phyloP scores from a whole-genome alignment of 2,329 filamentous ascomycete species.

The Penicillium janthinellum region DNA sequence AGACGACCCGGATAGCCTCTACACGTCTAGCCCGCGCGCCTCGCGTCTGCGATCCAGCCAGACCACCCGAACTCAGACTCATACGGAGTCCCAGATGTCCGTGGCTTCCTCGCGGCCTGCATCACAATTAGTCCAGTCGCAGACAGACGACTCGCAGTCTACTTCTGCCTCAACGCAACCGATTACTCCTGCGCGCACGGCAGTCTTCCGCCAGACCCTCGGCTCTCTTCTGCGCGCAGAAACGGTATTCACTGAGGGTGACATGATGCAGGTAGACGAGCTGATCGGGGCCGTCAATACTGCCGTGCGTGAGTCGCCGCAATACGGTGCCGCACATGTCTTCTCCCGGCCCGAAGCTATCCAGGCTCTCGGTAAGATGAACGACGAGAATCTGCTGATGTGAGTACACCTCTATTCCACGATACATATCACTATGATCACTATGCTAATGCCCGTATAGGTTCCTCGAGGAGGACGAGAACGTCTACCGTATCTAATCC shows the following conservation, averaged over 20 bases:
- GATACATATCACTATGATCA: conserved; percentile 41
- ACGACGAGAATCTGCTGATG: conserved; percentile 89
- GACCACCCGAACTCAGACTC: conserved; percentile 45
- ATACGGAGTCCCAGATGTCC: conserved; percentile 60
- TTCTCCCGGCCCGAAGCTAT: conserved; percentile 75
- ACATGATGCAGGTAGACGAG: conserved; percentile 73
- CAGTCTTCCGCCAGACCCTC: conserved; percentile 75
- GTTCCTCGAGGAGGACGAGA: conserved; percentile 56
- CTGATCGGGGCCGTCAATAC: conserved; percentile 80
- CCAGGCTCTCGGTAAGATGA: conserved; percentile 76
- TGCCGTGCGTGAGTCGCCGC: conserved; percentile 55
- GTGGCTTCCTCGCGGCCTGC: conserved; percentile 78
- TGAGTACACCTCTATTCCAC: conserved; percentile 53
- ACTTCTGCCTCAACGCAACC: conserved; percentile 45
- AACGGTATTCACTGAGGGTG: conserved; percentile 73
- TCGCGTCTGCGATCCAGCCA: conserved; percentile 39
- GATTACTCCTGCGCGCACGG: conserved; percentile 61
- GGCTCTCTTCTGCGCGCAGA: conserved; percentile 79
- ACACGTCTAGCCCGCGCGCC: conserved; percentile 54
- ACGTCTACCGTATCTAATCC: conserved; percentile 69
- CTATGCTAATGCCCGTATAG: conserved; percentile 27
- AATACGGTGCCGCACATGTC: conserved; percentile 52
- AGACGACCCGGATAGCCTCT: conserved; percentile 56
- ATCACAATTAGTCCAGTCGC: conserved; percentile 66
- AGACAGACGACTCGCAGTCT: conserved; percentile 41